phyloP scores from a whole-genome alignment of 2,329 filamentous ascomycete species.

The Microdochium trichocladiopsis region DNA sequence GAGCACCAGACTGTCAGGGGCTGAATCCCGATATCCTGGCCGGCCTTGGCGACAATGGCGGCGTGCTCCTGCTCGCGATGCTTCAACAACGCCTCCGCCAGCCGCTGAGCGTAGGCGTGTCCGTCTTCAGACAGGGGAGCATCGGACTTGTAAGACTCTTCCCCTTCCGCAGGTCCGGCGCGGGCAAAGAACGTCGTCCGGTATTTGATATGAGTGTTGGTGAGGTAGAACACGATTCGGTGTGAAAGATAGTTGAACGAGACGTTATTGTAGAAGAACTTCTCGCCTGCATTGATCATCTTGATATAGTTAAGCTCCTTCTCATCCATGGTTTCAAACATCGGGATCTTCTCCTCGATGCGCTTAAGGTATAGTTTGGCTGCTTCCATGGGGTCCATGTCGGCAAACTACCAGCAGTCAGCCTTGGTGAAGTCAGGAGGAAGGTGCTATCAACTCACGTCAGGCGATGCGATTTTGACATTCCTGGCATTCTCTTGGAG shows the following conservation, averaged over 20 bases:
- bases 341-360: slow-evolving; percentile 87
- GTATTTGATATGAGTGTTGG: slow-evolving; percentile 95
- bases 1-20: slow-evolving; percentile 93
- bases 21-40: slow-evolving; percentile 61
- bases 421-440: neutral
- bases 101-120: slow-evolving; percentile 71
- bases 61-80: slow-evolving; percentile 79
- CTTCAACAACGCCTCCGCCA: slow-evolving; percentile 75
- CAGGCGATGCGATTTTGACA: slow-evolving; percentile 96
- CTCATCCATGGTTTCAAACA: slow-evolving; percentile 96
- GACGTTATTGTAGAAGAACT: slow-evolving; percentile 93
- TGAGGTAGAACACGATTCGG: slow-evolving; percentile 95
- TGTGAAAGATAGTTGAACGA: slow-evolving; percentile 96
- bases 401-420: slow-evolving; percentile 57
- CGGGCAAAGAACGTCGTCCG: slow-evolving; percentile 90
- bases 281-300: slow-evolving; percentile 96
- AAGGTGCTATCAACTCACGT: slow-evolving; percentile 45
- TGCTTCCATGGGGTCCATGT: slow-evolving; percentile 87
- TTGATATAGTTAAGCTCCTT: slow-evolving; percentile 94
- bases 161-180: slow-evolving; percentile 77
- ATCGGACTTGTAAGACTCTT: slow-evolving; percentile 89
- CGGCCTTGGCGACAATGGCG: slow-evolving; percentile 61
- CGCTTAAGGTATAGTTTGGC: slow-evolving; percentile 85
- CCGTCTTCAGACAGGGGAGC: slow-evolving; percentile 77
- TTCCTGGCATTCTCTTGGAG: slow-evolving; percentile 94